Percentiles rank a stretch among this genome's conserved stretches.
Evolutionary conservation across 768 basidiomycete species (phyloP).

Genomic region (Collybia sordida): DNA sequence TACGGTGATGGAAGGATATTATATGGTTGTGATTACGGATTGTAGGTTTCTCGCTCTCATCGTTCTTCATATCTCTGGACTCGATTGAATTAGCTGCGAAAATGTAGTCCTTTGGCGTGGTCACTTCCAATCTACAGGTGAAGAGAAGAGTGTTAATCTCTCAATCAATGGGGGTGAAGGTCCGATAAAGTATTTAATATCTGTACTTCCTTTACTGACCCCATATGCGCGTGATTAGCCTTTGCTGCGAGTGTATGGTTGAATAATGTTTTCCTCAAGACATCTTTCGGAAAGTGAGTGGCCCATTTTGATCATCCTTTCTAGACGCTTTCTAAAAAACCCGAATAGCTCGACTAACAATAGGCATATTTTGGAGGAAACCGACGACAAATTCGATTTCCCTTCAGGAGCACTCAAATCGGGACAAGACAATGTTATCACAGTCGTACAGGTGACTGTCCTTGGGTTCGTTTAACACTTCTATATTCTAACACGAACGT

Average conservation of each 20-base stretch:
- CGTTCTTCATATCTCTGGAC: background rate
- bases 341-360: slow-evolving; percentile 66
- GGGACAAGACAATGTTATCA: slow-evolving; percentile 71
- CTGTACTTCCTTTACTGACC: background rate
- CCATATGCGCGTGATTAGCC: slow-evolving; percentile 36
- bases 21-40: slow-evolving; percentile 87
- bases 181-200: slow-evolving; percentile 20
- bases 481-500: slow-evolving; percentile 73
- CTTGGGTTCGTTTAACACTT: background rate
- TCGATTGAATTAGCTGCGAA: slow-evolving; percentile 62
- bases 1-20: slow-evolving; percentile 78
- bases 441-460: slow-evolving; percentile 60
- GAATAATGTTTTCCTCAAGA: slow-evolving; percentile 68
- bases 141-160: slow-evolving; percentile 64
- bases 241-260: slow-evolving; percentile 86
- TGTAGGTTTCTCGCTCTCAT: slow-evolving; percentile 42
- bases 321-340: background rate
- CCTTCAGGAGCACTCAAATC: slow-evolving; percentile 50
- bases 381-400: slow-evolving; percentile 65
- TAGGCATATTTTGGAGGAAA: slow-evolving; percentile 57
- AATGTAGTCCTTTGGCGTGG: slow-evolving; percentile 82
- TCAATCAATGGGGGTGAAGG: slow-evolving; percentile 83
- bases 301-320: background rate
- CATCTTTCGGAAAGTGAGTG: slow-evolving; percentile 72
- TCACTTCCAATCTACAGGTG: slow-evolving; percentile 65